These are phyloP conservation scores for Nothophaeocryptopus gaeumannii DNA, from an alignment of 2,329 filamentous ascomycete genomes.

Conservation along the genomic window DNA sequence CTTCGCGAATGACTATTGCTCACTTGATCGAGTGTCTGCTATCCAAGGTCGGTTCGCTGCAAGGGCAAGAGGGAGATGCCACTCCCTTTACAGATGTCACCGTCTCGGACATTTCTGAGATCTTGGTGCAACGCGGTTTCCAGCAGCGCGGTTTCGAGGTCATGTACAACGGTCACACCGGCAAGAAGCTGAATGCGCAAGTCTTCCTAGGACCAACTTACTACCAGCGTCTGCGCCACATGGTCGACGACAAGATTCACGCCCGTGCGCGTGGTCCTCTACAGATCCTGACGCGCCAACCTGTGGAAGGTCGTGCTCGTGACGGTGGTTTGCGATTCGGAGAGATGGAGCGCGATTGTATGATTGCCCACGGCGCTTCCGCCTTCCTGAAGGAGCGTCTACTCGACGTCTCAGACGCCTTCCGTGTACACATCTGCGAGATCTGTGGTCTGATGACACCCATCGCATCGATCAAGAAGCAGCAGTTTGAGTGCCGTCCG, in stretches of 20 bases:
- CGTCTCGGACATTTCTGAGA: conserved; percentile 83
- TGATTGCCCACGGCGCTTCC: conserved; percentile 99
- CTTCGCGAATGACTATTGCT: conserved; percentile 99
- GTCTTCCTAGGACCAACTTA: conserved; percentile 97
- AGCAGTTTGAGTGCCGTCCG: conserved; percentile 91
- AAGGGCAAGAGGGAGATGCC: conserved; percentile 93
- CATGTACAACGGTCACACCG: conserved; percentile 98
- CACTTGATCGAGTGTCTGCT: conserved; percentile 99
- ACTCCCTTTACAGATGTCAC: conserved; percentile 98
- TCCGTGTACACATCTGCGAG: conserved; percentile 96
- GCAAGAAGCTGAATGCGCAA: conserved; percentile 86
- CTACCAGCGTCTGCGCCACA: conserved; percentile 96
- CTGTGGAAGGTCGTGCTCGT: conserved; percentile 94
- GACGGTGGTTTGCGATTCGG: conserved; percentile 98
- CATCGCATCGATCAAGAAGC: conserved; percentile 95
- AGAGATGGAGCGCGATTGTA: conserved; percentile 99
- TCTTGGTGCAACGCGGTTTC: conserved; percentile 86
- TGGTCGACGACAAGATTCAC: conserved; percentile 99
- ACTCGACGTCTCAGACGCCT: conserved; percentile 96
- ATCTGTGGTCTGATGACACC: conserved; percentile 99
- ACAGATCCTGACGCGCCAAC: conserved; percentile 95
- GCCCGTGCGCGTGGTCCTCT: conserved; percentile 95
- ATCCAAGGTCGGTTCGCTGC: conserved; percentile 89
- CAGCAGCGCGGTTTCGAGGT: conserved; percentile 96
- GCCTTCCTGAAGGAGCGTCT: conserved; percentile 96